Evolutionary conservation across 1,284 basidiomycete genomes (phyloP), one percentile per base, ranked within the genome.

Genomic region (Irpex sp.): DNA sequence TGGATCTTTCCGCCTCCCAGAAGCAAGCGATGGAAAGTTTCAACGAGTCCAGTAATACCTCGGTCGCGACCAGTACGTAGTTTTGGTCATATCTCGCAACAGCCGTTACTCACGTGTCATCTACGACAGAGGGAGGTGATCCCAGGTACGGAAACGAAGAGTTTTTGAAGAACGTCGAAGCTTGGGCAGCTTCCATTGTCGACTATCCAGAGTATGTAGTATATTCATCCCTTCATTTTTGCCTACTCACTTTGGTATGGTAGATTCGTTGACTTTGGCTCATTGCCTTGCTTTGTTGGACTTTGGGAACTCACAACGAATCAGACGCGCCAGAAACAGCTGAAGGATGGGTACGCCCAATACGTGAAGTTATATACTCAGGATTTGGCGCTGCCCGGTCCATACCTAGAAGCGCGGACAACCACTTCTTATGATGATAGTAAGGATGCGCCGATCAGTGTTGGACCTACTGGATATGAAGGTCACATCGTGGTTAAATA

Each of bases 241-340:
- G 19, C 4, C 48, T 56, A 31, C 9, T 8, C 2, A 51, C 19
- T 36, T 19, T 21, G 3, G 21, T 26, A 26, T 26, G 21, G 2
- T 48, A 60, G 58, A 34, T 51, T 60, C 48, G 59, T 60, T 17
- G 59, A 60, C n/a, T 60, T 60, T 17, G 59, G 59, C n/a, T 60
- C 59, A 2, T 4, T 34, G 5, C 59, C 59, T 0, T 47, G 44
- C 34, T 60, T 60, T 5, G 21, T 52, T 2, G 59, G 59, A 15
- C 8, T 60, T 1, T 60, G 59, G 59, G 59, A 60, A 48, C 34
- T 60, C 13, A 47, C 59, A 2, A 3, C 59, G 5, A 60, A 47
- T 5, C 40, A 47, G 15, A 17, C 21, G 9, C 54, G 54, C 2
- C 54, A 17, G 7, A 26, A 56, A 3, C 5, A 8, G 3, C 34